Conservation (phyloP, 352 stramenopile genomes). For the Globisporangium spinosum region DNA sequence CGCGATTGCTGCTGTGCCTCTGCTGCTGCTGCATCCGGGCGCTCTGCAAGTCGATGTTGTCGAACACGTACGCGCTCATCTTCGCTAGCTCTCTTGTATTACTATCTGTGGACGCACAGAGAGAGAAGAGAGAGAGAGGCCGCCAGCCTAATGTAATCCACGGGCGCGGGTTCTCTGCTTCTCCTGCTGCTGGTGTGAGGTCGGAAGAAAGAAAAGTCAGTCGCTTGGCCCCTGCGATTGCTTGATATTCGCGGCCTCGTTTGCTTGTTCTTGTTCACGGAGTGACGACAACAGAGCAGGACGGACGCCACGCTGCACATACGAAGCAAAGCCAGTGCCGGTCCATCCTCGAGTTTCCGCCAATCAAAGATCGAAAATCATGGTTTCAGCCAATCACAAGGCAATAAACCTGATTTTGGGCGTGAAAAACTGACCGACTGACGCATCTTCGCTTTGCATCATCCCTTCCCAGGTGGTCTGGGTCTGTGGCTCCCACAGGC, state of each 20-base stretch:
- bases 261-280: neutral
- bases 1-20: neutral
- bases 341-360: conserved; percentile 11
- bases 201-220: conserved; percentile 20
- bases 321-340: neutral
- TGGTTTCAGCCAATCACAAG: conserved; percentile 7
- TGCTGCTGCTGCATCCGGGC: conserved; percentile 6
- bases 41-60: conserved; percentile 11
- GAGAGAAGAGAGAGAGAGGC: conserved; percentile 3
- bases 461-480: neutral
- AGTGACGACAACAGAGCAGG: conserved; percentile 17
- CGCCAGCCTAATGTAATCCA: neutral
- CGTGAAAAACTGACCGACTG: conserved; percentile 2
- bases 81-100: neutral
- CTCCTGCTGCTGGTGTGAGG: neutral
- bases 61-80: conserved; percentile 25
- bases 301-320: neutral
- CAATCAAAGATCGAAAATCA: neutral
- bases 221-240: neutral
- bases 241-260: neutral
- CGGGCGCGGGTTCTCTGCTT: neutral
- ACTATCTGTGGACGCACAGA: neutral
- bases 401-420: neutral
- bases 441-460: conserved; percentile 7
- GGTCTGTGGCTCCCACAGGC: neutral